Conservation (phyloP, 2,329 filamentous ascomycete genomes). For the Aspergillus spinulosporus region DNA sequence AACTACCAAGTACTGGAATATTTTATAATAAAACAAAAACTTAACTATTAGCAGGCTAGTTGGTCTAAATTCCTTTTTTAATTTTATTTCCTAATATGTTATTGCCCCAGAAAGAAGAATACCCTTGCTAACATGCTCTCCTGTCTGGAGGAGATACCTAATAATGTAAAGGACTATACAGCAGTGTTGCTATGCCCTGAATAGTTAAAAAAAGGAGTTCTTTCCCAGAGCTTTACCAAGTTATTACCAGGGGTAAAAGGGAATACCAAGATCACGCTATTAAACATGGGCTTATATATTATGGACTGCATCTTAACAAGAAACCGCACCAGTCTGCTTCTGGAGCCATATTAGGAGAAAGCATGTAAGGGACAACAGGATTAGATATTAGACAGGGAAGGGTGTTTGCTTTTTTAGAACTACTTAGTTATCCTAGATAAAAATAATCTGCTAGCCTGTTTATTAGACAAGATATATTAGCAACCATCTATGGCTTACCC, state of each 20-base stretch:
- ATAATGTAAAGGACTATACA: not conserved
- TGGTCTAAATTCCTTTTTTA: conserved; percentile 11
- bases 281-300: not conserved
- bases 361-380: not conserved
- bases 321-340: not conserved
- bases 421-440: not conserved
- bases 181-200: not conserved
- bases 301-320: not conserved
- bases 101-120: conserved; percentile 13
- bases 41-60: conserved; percentile 17
- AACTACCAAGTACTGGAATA: conserved; percentile 33
- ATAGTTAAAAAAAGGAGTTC: not conserved
- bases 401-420: not conserved
- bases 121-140: conserved; percentile 1
- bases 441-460: not conserved
- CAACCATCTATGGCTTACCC: not conserved
- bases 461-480: not conserved
- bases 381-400: not conserved
- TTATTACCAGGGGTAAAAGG: not conserved
- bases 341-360: not conserved
- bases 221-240: not conserved
- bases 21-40: conserved; percentile 26
- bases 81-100: conserved; percentile 21
- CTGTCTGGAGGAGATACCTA: not conserved
- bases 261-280: not conserved